Percentiles rank a stretch among this genome's conserved stretches.
Conservation (phyloP, 2,329 filamentous ascomycete genomes). For the Colletotrichum horii region DNA sequence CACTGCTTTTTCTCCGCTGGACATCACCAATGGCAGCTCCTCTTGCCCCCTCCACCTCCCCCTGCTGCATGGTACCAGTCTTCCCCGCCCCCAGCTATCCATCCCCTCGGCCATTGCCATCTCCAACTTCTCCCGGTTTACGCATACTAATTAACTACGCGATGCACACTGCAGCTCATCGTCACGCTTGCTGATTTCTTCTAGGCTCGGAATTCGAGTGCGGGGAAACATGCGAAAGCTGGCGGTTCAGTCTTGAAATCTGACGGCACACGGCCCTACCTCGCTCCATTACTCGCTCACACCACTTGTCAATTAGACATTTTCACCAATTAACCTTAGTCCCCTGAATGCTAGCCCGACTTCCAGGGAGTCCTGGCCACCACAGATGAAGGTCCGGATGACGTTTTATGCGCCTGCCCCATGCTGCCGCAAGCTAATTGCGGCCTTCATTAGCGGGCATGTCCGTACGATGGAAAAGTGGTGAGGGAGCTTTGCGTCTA, state of each 20-base stretch:
- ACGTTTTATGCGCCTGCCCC: neutral
- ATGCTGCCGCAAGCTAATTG: neutral
- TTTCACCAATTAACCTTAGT: neutral
- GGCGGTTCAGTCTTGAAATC: neutral
- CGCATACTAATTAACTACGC: neutral
- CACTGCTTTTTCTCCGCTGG: neutral
- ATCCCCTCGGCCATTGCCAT: neutral
- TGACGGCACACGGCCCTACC: neutral
- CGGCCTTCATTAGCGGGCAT: neutral
- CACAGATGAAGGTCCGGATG: constrained; percentile 11
- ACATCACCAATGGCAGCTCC: neutral
- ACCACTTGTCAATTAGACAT: constrained; percentile 5
- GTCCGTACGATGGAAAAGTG: neutral
- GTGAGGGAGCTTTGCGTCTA: neutral
- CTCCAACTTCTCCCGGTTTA: neutral
- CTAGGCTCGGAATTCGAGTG: neutral
- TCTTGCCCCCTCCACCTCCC: neutral
- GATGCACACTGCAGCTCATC: neutral
- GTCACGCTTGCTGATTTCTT: neutral
- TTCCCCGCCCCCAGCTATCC: neutral
- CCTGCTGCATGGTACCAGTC: neutral
- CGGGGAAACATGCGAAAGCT: neutral
- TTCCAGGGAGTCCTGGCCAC: neutral
- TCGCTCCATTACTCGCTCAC: constrained; percentile 19
- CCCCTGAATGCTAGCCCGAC: neutral